Evolutionary conservation across 2,329 filamentous ascomycete species (phyloP).

Genomic region (Zasmidium angulare): DNA sequence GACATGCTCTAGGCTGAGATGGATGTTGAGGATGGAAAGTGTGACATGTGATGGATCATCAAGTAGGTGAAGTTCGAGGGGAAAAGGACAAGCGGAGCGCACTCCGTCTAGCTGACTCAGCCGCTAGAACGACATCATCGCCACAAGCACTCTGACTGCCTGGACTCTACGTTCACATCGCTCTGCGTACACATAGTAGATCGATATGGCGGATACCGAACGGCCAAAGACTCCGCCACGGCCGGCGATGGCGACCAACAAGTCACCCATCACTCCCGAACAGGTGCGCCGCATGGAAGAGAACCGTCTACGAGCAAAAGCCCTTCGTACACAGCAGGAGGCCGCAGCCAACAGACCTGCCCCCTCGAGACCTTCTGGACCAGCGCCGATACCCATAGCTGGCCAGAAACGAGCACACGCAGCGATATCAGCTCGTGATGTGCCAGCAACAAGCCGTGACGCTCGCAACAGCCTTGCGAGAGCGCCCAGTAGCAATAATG

Average conservation of each 20-base stretch:
- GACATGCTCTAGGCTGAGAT: too few relatives aligned
- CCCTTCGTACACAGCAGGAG: slow-evolving; percentile 71
- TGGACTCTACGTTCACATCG: neutral
- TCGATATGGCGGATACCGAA: slow-evolving; percentile 35
- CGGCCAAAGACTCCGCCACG: slow-evolving; percentile 51
- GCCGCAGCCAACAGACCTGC: slow-evolving; percentile 49
- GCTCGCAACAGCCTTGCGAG: slow-evolving; percentile 45
- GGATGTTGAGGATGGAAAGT: too few relatives aligned
- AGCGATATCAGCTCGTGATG: slow-evolving; percentile 53
- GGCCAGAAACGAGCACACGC: slow-evolving; percentile 73
- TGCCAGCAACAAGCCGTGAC: slow-evolving; percentile 66
- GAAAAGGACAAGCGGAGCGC: neutral
- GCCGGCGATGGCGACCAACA: slow-evolving; percentile 41
- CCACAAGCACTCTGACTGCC: neutral
- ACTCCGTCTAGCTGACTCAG: neutral
- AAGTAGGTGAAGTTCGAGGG: too few relatives aligned
- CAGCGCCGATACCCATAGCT: slow-evolving; percentile 36
- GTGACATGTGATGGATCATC: neutral
- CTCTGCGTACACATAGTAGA: neutral
- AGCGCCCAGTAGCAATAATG: slow-evolving; percentile 36
- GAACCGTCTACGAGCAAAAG: slow-evolving; percentile 84
- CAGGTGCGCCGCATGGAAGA: slow-evolving; percentile 70
- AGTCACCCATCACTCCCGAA: slow-evolving; percentile 57
- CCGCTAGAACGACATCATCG: neutral
- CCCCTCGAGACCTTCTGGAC: slow-evolving; percentile 11